These are phyloP conservation scores for Gnomoniopsis sp. DNA, from an alignment of 2,329 filamentous ascomycete species.

Conservation along the genomic window DNA sequence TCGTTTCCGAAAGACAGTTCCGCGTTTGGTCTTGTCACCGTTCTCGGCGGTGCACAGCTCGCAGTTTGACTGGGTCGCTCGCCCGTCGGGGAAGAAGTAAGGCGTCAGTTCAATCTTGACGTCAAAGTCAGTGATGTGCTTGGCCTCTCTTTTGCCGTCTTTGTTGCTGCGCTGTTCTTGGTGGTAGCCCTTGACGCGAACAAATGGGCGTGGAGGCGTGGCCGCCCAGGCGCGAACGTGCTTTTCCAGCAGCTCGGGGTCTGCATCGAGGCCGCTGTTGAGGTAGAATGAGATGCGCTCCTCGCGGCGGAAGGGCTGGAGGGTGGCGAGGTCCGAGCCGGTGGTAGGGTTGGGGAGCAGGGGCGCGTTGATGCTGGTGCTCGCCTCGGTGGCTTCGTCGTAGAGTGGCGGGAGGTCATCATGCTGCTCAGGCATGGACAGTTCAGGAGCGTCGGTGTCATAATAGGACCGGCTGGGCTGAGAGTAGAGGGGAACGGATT, in stretches of 20 bases:
- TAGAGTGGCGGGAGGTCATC: slow-evolving; percentile 47
- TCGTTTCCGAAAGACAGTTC: slow-evolving; percentile 53
- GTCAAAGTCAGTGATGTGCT: slow-evolving; percentile 55
- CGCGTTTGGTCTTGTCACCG: slow-evolving; percentile 60
- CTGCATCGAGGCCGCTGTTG: slow-evolving; percentile 40
- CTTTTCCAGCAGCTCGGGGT: slow-evolving; percentile 39
- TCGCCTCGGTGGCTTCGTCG: slow-evolving; percentile 30
- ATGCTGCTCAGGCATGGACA: slow-evolving; percentile 18
- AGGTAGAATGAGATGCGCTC: slow-evolving; percentile 33
- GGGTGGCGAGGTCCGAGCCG: slow-evolving; percentile 15
- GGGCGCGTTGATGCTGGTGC: slow-evolving; percentile 21
- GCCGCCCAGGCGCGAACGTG: slow-evolving; percentile 42
- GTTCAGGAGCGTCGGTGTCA: slow-evolving; percentile 35
- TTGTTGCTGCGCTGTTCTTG: slow-evolving; percentile 37
- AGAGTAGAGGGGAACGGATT: slow-evolving; percentile 28
- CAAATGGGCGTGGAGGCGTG: slow-evolving; percentile 49
- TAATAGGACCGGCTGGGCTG: slow-evolving; percentile 28
- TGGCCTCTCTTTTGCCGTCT: slow-evolving; percentile 43
- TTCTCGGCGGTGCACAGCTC: slow-evolving; percentile 52
- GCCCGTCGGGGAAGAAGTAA: slow-evolving; percentile 48
- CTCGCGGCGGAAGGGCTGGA: slow-evolving; percentile 12
- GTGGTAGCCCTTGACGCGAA: slow-evolving; percentile 53
- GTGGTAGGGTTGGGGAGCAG: slow-evolving; percentile 19
- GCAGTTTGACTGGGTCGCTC: slow-evolving; percentile 36
- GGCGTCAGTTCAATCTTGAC: slow-evolving; percentile 57